Evolutionary conservation across 2,329 filamentous ascomycete species (phyloP).

Genomic region (Pseudogymnoascus sp.): DNA sequence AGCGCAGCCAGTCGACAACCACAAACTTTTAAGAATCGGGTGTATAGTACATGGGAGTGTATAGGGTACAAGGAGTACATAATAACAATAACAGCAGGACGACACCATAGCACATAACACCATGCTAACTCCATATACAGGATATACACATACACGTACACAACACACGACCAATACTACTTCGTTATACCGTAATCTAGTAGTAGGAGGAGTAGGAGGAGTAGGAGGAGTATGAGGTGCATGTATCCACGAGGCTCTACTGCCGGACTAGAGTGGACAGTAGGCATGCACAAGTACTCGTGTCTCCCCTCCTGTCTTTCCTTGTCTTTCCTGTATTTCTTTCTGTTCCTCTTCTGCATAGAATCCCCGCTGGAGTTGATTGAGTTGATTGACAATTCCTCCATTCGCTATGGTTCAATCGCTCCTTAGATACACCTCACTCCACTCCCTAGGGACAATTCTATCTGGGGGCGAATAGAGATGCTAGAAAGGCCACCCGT

Average conservation of each 20-base stretch:
- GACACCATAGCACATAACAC: neutral
- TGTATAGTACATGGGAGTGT: conserved; percentile 1
- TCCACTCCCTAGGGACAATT: neutral
- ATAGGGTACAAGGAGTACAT: neutral
- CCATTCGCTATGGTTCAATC: neutral
- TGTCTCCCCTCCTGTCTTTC: neutral
- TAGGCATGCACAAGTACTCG: neutral
- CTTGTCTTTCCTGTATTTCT: neutral
- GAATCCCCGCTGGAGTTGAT: neutral
- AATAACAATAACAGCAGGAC: neutral
- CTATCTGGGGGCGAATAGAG: neutral
- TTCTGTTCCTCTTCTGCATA: neutral
- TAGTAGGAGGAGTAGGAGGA: too few species aligned
- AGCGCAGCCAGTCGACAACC: neutral
- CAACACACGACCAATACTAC: neutral
- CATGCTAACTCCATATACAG: neutral
- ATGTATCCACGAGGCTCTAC: conserved; percentile 7
- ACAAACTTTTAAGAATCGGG: conserved; percentile 1
- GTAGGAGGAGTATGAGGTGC: neutral
- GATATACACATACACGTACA: neutral
- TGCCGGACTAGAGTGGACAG: neutral
- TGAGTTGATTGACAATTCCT: neutral
- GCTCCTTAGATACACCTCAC: neutral
- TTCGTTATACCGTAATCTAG: neutral
- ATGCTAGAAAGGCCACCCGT: conserved; percentile 10